Percentiles rank a stretch among this genome's conserved stretches.
These are phyloP conservation scores for Podospora appendiculata DNA, from an alignment of 495 filamentous ascomycete genomes.

Conservation along the genomic window DNA sequence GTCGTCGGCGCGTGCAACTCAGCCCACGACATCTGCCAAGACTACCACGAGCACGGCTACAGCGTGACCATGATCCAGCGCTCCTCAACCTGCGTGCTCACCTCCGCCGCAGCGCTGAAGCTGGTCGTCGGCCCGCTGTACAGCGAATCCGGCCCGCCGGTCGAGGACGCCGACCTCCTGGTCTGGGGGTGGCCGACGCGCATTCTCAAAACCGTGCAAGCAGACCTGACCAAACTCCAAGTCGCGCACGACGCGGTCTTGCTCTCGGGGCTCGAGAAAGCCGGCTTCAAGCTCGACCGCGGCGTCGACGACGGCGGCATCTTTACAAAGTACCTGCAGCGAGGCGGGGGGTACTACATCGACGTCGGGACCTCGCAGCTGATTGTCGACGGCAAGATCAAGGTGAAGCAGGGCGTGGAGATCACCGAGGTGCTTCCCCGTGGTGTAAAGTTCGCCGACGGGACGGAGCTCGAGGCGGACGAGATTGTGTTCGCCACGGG, in stretches of 20 bases:
- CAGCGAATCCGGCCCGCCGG: constrained; percentile 50
- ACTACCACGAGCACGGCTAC: constrained; percentile 73
- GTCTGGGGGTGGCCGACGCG: constrained; percentile 48
- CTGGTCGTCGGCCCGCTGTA: constrained; percentile 54
- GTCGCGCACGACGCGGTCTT: constrained; percentile 43
- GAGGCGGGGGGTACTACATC: constrained; percentile 74
- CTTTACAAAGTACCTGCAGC: constrained; percentile 66
- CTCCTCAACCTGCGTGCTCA: constrained; percentile 63
- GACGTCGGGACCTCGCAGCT: constrained; percentile 70
- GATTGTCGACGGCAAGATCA: constrained; percentile 69
- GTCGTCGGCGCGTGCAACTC: constrained; percentile 79
- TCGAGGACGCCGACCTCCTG: constrained; percentile 57
- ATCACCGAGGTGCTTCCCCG: constrained; percentile 51
- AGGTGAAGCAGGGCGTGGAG: constrained; percentile 63
- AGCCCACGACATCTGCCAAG: constrained; percentile 74
- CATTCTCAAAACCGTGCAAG: constrained; percentile 49
- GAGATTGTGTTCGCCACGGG: constrained; percentile 81
- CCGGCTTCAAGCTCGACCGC: constrained; percentile 61
- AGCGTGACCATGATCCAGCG: constrained; percentile 83
- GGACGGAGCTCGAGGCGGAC: constrained; percentile 61
- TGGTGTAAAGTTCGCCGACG: constrained; percentile 61
- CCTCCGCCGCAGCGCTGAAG: constrained; percentile 37
- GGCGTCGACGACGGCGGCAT: constrained; percentile 62
- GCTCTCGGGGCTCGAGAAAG: constrained; percentile 53
- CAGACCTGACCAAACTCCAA: constrained; percentile 42